phyloP scores from a whole-genome alignment of 805 yeast genomes.

The Candida khao-thaluensis region DNA sequence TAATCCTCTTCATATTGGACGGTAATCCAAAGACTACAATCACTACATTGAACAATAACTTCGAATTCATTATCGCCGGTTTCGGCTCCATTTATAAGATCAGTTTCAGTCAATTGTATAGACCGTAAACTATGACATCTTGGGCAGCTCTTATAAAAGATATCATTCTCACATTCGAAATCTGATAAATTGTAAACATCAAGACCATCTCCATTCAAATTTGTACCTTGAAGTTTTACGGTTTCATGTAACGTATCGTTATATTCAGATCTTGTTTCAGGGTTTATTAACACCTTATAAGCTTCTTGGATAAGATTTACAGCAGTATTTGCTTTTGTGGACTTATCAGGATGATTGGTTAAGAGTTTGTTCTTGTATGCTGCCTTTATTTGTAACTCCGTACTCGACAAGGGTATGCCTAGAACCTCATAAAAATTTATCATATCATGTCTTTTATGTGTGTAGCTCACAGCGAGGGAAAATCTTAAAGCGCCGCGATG shows the following conservation, averaged over 20 bases:
- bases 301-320: conserved; percentile 57
- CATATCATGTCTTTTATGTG: no score
- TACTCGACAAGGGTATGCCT: conserved; percentile 44
- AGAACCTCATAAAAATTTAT: conserved; percentile 50
- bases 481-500: conserved; percentile 9
- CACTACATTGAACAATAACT: conserved; percentile 72
- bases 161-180: conserved; percentile 39
- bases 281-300: conserved; percentile 47
- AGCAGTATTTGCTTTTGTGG: conserved; percentile 6
- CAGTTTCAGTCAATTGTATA: conserved; percentile 59
- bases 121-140: conserved; percentile 56
- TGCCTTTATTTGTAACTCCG: conserved; percentile 44
- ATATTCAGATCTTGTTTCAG: conserved; percentile 43
- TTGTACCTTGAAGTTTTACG: conserved; percentile 3
- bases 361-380: conserved; percentile 68
- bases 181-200: conserved; percentile 68
- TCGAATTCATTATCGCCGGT: conserved; percentile 56
- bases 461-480: no score
- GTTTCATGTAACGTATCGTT: conserved; percentile 43
- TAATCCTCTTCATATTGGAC: conserved; percentile 60
- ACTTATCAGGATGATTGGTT: conserved; percentile 77
- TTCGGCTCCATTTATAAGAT: conserved; percentile 54
- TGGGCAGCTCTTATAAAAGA: conserved; percentile 59
- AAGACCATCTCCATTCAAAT: conserved; percentile 57
- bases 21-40: conserved; percentile 84